phyloP scores from a whole-genome alignment of 1,284 basidiomycete genomes.

The Termitomyces sp. region DNA sequence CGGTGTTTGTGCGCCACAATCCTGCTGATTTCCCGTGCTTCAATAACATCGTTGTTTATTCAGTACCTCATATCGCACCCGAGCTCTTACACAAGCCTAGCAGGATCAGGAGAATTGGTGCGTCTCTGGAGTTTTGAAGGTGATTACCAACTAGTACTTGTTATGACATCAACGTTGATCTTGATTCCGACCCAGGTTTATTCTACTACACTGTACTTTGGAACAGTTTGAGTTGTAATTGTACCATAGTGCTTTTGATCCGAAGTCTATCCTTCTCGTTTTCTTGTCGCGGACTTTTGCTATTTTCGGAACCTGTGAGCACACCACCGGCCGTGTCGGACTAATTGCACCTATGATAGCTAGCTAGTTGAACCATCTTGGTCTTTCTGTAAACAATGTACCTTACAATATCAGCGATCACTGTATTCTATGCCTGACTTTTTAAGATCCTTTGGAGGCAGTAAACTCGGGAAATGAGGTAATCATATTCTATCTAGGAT shows the following conservation, averaged over 20 bases:
- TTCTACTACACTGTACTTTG: neutral
- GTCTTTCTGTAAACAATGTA: neutral
- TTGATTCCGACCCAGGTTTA: neutral
- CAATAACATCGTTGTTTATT: neutral
- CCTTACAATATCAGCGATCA: neutral
- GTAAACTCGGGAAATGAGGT: too few species aligned
- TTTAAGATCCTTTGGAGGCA: neutral
- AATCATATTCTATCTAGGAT: too few species aligned
- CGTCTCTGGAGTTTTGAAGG: neutral
- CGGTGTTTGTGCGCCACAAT: conserved; percentile 50
- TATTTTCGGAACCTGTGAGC: neutral
- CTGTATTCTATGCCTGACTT: neutral
- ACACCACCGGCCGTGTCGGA: neutral
- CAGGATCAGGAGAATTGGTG: neutral
- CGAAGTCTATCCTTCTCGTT: neutral
- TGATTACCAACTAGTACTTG: neutral
- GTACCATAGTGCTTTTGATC: neutral
- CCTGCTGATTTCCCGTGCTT: neutral
- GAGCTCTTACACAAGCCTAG: conserved; percentile 9
- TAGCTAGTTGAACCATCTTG: neutral
- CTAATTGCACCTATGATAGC: too few species aligned
- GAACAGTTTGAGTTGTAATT: neutral
- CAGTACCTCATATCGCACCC: conserved; percentile 17
- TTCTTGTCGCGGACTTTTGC: neutral
- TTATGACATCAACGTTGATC: neutral